These are phyloP conservation scores for Fusarium papillatum DNA, from an alignment of 2,329 filamentous ascomycete genomes.

Conservation along the genomic window DNA sequence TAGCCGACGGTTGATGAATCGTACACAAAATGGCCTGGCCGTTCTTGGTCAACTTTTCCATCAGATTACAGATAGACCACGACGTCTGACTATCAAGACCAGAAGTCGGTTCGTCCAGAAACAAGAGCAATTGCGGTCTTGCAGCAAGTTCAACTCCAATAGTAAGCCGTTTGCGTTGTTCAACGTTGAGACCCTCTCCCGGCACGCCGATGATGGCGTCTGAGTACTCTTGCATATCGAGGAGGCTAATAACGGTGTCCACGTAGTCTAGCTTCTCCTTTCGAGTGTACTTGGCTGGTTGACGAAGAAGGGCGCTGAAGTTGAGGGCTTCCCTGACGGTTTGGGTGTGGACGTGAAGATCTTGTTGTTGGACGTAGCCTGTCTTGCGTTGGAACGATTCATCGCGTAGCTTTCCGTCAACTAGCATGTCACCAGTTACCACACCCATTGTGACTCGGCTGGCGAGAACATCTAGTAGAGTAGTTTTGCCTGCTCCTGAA, in stretches of 20 bases:
- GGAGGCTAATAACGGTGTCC: constrained; percentile 77
- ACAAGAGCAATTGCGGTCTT: constrained; percentile 67
- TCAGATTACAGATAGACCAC: constrained; percentile 70
- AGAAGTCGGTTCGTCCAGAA: constrained; percentile 69
- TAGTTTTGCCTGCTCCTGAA: constrained; percentile 90
- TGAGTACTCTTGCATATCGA: constrained; percentile 74
- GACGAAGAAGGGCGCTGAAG: constrained; percentile 86
- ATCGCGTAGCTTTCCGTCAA: constrained; percentile 74
- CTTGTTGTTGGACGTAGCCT: constrained; percentile 90
- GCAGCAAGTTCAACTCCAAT: constrained; percentile 69
- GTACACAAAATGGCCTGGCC: constrained; percentile 65
- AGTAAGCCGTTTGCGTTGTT: constrained; percentile 70
- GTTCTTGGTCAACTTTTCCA: constrained; percentile 68
- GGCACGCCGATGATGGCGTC: constrained; percentile 73
- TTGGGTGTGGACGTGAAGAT: constrained; percentile 83
- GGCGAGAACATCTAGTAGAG: constrained; percentile 85
- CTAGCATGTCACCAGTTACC: constrained; percentile 82
- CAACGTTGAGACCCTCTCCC: constrained; percentile 69
- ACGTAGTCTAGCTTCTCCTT: constrained; percentile 86
- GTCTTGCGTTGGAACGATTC: constrained; percentile 88
- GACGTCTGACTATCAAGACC: constrained; percentile 73
- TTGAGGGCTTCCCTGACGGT: constrained; percentile 88
- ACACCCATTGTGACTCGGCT: constrained; percentile 88
- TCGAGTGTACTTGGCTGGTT: constrained; percentile 75
- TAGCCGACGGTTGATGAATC: constrained; percentile 64